Conservation (phyloP, 2,329 filamentous ascomycete genomes). For the Exophiala sp. region DNA sequence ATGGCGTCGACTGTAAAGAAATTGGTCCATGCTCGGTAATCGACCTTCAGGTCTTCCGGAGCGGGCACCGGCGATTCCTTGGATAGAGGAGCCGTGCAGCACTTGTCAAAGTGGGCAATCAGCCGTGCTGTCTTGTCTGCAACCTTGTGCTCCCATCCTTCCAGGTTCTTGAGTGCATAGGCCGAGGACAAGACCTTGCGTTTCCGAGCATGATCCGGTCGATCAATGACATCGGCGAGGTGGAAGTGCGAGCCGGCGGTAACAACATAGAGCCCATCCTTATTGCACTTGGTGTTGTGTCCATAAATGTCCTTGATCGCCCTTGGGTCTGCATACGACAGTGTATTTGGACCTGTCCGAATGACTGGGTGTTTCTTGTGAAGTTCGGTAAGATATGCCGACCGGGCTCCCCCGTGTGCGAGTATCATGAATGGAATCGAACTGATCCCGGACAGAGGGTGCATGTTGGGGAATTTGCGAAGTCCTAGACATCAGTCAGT, state of each 20-base stretch:
- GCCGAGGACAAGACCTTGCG: slow-evolving; percentile 37
- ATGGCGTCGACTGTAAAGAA: slow-evolving; percentile 55
- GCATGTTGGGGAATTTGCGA: slow-evolving; percentile 43
- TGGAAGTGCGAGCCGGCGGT: slow-evolving; percentile 10
- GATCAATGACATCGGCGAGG: slow-evolving; percentile 36
- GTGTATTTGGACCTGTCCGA: slow-evolving; percentile 10
- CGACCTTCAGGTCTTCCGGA: slow-evolving; percentile 41
- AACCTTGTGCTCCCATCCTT: slow-evolving; percentile 39
- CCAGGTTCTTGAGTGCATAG: slow-evolving; percentile 38
- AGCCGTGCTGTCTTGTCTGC: slow-evolving; percentile 29
- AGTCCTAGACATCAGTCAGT: slow-evolving; percentile 29
- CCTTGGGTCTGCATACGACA: slow-evolving; percentile 2
- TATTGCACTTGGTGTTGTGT: slow-evolving; percentile 33
- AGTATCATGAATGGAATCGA: slow-evolving; percentile 45
- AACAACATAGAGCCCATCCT: slow-evolving; percentile 7
- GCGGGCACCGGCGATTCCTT: slow-evolving; percentile 6
- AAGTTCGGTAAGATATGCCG: slow-evolving; percentile 36
- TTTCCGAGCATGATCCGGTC: slow-evolving; percentile 37
- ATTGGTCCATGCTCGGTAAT: slow-evolving; percentile 50
- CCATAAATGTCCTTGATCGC: slow-evolving; percentile 37
- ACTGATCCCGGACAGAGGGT: slow-evolving; percentile 41
- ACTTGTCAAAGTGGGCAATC: slow-evolving; percentile 32
- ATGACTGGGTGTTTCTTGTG: slow-evolving; percentile 55
- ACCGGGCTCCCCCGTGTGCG: slow-evolving; percentile 37
- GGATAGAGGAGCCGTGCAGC: slow-evolving; percentile 27